Base-by-base conservation (phyloP, 495 filamentous ascomycete species). In the Podospora pseudoanserina region DNA sequence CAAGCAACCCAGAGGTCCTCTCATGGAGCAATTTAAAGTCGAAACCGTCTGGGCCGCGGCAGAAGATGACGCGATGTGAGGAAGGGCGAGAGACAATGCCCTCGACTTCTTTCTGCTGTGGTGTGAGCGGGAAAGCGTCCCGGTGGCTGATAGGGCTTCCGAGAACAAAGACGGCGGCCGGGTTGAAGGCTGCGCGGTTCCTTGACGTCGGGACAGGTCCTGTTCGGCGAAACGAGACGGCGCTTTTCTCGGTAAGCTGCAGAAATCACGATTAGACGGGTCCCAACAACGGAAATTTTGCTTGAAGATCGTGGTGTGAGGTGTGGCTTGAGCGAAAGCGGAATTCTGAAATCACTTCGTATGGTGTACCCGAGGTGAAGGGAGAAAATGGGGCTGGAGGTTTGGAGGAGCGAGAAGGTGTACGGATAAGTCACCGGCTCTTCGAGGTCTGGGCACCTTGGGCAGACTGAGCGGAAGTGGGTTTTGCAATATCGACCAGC, bases 401-500 rank as follows among this genome's bases (percentile, higher is more conserved):
- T 49, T 16, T 59, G 60, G 49, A 57, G 61, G 62, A 53, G 44
- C 28, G 54, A 65, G 30, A 64, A 58, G 67, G 71, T 70, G 70
- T 70, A 68, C 71, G 72, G 71, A 64, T 72, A 70, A 73, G 73
- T 73, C 73, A 63, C 73, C 76, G 76, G 76, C 75, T 72, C 73
- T 70, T 75, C 70, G 70, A 68, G 71, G 75, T 65, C 73, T 69
- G 66, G 68, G 66, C 73, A 72, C 55, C 54, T 72, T 65, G 74
- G 71, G 72, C 64, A 77, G 67, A 66, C 69, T 66, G 70, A 70
- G 67, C 71, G 71, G 70, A 65, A 68, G 75, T 64, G 65, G 70
- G 68, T 75, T 66, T 70, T 53, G 57, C 64, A 66, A 70, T 76
- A 69, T 68, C 73, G 64, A 64, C 54, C 28, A 64, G 57, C 63